Evolutionary conservation across 106 monocot genomes (phyloP), one percentile per base, ranked within the genome.

Genomic region (Xerophyta viscosa): DNA sequence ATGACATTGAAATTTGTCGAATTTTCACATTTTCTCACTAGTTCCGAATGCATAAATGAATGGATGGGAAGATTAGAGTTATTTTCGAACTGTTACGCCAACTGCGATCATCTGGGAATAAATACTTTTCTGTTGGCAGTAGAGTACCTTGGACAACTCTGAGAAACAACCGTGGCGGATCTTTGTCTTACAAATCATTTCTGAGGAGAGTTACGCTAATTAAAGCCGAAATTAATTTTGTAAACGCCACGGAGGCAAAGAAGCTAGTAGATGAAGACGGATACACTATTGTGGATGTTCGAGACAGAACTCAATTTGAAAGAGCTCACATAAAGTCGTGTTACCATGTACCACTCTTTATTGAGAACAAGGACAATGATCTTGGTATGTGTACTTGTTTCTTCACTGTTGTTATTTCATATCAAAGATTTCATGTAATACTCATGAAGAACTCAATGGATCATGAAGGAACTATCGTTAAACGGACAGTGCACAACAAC

Each of bases 361-460:
- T 98, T 8, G 81, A 89, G 71, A 89, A 98, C 68, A 47, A 73
- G 31, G 89, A 98, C 63, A 82, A 76, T 46, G 96, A 98, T 39
- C 29, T 82, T 8, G 84, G 94, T 92, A 70, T 39, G 52, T 55
- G 27, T 31, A 23, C 11, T 8, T 22, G 1, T 20, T 31, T 8
- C 20, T 13, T 4, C 45, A 22, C 4, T 17, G 11, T 66, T 6
- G 33, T 36, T 6, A 36, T 36, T 6, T 36, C 33, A 11, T 36
- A 36, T 36, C 11, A 6, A 11, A 11, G 11, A 6, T 36, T 36
- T 36, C 5, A 36, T 36, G 33, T 36, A 36, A 21, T 29, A 55
- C 20, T 57, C 2, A 20, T 10, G 15, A 24, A 24, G n/a, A n/a
- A n/a, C n/a, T n/a, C n/a, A n/a, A n/a, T 58, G 50, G 0, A 58